Evolutionary conservation across 1,139 yeast species (phyloP), one percentile per base, ranked within the genome.

Genomic region (Scheffersomyces parashehatae): DNA sequence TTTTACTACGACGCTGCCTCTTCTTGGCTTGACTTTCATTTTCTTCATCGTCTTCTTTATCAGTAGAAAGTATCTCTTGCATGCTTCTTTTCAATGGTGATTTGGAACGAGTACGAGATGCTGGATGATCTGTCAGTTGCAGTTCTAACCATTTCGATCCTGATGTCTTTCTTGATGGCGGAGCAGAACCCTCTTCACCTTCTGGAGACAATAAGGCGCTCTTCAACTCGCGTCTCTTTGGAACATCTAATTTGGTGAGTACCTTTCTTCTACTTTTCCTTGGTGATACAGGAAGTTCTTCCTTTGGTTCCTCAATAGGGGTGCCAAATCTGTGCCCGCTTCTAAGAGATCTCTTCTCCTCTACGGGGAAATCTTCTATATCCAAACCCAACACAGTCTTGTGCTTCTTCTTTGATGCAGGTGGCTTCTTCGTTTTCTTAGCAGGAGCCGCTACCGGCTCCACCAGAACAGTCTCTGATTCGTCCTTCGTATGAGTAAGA

Each of bases 91-190:
- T 73, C 46, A 72, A 50, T 0, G 78, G 78, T 1, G 77, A 72
- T 48, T 68, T 70, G 2, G 77, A 71, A 40, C 78, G 52, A 0
- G 77, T 73, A 40, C 77, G 48, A 14, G 58, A 53, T 0, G 77
- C 73, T 2, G 77, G 77, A 13, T 56, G 56, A 39, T 65, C 74
- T 9, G 39, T 41, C 16, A 33, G 33, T 7, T 33, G 35, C 5
- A 45, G 49, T 20, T 42, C 35, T 29, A 39, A 36, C 47, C 47
- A 44, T 12, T 35, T 41, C 9, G 44, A 40, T 12, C 47, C 51
- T 6, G 46, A 41, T 3, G 41, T 35, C 15, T 39, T 42, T 28
- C 47, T 30, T 38, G 44, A 31, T n/a, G 48, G 38, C 12, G 40
- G 15, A 16, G 26, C 8, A 3, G 26, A 20, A 34, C 24, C 32